phyloP scores from a whole-genome alignment of 495 filamentous ascomycete genomes.

The Massariosphaeria phaeospora region DNA sequence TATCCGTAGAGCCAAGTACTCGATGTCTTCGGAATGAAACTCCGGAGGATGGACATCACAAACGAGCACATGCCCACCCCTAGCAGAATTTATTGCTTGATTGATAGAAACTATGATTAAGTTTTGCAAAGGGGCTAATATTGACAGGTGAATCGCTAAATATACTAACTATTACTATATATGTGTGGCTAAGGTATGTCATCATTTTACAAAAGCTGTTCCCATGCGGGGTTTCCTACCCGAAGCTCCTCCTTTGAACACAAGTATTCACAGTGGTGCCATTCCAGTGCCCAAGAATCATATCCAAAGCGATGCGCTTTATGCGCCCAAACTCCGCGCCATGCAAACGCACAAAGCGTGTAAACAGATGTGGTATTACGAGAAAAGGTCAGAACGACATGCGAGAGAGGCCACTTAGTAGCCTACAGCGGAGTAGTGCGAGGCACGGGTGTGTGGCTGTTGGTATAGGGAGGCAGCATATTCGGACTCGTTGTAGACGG shows the following conservation, averaged over 20 bases:
- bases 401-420: conserved; percentile 4
- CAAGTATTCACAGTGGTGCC: not conserved
- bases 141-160: too few species aligned
- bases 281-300: not conserved
- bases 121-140: too few species aligned
- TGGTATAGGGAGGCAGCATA: conserved; percentile 58
- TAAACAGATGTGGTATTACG: not conserved
- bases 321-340: conserved; percentile 19
- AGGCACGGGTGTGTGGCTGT: conserved; percentile 38
- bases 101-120: too few species aligned
- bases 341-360: conserved; percentile 9
- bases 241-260: not conserved
- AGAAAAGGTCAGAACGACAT: not conserved
- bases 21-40: too few species aligned
- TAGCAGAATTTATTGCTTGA: too few species aligned
- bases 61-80: too few species aligned
- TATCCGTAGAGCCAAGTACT: too few species aligned
- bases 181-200: too few species aligned
- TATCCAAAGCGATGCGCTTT: not conserved
- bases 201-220: too few species aligned
- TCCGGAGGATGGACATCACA: too few species aligned
- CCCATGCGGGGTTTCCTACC: not conserved
- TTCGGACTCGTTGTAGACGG: conserved; percentile 70
- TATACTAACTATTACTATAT: conserved; percentile 1
- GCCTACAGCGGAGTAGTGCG: conserved; percentile 29